Evolutionary conservation across 208 protist genomes (phyloP).

Genomic region (Borovskyia barvae): DNA sequence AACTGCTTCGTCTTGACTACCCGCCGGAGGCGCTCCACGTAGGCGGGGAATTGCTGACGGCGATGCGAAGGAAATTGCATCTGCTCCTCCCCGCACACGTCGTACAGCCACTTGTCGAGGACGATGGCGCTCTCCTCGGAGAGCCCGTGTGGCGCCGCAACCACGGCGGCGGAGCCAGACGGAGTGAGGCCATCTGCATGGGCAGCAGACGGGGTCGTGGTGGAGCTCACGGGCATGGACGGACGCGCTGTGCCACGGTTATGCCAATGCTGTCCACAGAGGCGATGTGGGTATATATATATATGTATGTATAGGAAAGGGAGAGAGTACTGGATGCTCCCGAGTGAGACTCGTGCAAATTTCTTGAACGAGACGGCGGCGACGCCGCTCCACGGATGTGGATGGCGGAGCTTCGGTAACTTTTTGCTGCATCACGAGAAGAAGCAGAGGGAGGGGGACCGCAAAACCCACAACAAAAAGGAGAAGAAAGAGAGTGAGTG

Average conservation of each 20-base stretch:
- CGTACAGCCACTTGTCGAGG: conserved; percentile 62
- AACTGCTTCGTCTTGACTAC: conserved; percentile 25
- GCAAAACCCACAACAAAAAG: background rate
- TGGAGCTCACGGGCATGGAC: too few species aligned
- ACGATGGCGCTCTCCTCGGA: conserved; percentile 43
- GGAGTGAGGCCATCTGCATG: background rate
- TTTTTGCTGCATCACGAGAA: background rate
- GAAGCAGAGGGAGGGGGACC: background rate
- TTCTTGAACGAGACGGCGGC: too few species aligned
- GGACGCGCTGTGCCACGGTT: too few species aligned
- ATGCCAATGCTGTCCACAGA: too few species aligned
- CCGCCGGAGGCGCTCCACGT: conserved; percentile 22
- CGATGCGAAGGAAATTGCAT: conserved; percentile 61
- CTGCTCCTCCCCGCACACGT: conserved; percentile 50
- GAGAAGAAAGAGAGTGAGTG: background rate
- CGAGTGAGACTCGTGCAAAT: too few species aligned
- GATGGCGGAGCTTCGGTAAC: background rate
- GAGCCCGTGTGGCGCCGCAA: conserved; percentile 24
- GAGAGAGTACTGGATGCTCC: too few species aligned
- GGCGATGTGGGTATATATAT: too few species aligned
- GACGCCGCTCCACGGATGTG: background rate
- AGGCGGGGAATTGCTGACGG: conserved; percentile 34
- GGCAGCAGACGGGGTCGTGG: too few species aligned
- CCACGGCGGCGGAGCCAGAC: background rate
- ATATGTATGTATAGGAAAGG: too few species aligned